Evolutionary conservation across 331 rosid genomes (phyloP).

Genomic region (Cydonia oblonga): DNA sequence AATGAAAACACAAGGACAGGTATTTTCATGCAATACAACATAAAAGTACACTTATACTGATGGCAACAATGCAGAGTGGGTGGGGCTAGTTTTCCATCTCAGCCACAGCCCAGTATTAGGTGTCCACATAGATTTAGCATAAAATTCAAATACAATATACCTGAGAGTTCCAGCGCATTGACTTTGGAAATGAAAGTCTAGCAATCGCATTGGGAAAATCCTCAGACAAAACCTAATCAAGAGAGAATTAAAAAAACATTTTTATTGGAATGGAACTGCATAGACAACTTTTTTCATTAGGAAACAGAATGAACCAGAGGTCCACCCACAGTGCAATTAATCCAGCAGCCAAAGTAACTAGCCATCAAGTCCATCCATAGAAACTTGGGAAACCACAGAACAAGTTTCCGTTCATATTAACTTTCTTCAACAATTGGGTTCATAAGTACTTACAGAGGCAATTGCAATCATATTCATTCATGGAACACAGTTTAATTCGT

Average conservation of each 20-base stretch:
- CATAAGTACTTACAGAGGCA: neutral
- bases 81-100: neutral
- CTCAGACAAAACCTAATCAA: constrained; percentile 65
- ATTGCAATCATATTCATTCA: neutral
- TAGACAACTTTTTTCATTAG: neutral
- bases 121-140: neutral
- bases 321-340: neutral
- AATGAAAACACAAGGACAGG: neutral
- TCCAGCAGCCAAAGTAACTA: neutral
- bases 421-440: neutral
- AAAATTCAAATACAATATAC: constrained; percentile 25
- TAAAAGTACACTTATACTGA: neutral
- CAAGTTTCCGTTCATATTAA: neutral
- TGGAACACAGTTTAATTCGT: neutral
- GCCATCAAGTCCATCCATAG: neutral
- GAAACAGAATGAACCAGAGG: neutral
- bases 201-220: constrained; percentile 61
- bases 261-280: neutral
- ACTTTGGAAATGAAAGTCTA: constrained; percentile 79
- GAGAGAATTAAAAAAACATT: neutral
- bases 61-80: neutral
- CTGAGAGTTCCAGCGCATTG: constrained; percentile 95
- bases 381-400: neutral
- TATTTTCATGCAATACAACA: neutral
- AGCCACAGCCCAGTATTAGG: neutral